A percentile compares a stretch with the other conserved stretches of the same genome.
These are phyloP conservation scores for Nitzschia sp. DNA, from an alignment of 108 stramenopile species.

Conservation along the genomic window DNA sequence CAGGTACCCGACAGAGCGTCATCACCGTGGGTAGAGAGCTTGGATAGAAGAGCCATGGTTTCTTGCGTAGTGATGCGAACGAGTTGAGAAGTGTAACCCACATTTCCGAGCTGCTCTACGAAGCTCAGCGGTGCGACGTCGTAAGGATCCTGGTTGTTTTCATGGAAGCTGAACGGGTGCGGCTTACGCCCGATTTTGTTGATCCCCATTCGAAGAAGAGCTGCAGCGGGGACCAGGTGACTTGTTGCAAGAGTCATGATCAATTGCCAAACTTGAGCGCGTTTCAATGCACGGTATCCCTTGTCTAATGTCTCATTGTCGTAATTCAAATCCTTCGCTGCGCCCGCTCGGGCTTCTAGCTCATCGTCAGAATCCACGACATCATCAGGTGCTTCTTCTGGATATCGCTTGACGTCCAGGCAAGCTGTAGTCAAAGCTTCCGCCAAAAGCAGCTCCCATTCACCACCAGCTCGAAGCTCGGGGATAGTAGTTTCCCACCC, in stretches of 20 bases:
- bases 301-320: not conserved
- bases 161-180: conserved; percentile 50
- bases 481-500: conserved; percentile 40
- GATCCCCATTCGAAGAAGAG: conserved; percentile 63
- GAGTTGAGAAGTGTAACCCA: not conserved
- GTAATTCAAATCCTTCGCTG: not conserved
- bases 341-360: not conserved
- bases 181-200: conserved; percentile 53
- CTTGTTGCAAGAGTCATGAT: conserved; percentile 48
- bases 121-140: conserved; percentile 23
- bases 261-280: conserved; percentile 44
- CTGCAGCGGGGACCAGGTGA: conserved; percentile 65
- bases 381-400: conserved; percentile 5
- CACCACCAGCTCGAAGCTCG: conserved; percentile 69
- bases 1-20: conserved; percentile 34
- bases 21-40: conserved; percentile 35
- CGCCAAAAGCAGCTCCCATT: conserved; percentile 76
- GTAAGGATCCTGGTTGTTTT: conserved; percentile 14
- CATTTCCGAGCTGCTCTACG: conserved; percentile 13
- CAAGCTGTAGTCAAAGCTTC: conserved; percentile 53
- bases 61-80: not conserved
- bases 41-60: conserved; percentile 46
- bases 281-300: not conserved
- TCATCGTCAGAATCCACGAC: conserved; percentile 10
- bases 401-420: conserved; percentile 18